phyloP scores from a whole-genome alignment of 176 grass and related monocot genomes.

The Carex kokanica region DNA sequence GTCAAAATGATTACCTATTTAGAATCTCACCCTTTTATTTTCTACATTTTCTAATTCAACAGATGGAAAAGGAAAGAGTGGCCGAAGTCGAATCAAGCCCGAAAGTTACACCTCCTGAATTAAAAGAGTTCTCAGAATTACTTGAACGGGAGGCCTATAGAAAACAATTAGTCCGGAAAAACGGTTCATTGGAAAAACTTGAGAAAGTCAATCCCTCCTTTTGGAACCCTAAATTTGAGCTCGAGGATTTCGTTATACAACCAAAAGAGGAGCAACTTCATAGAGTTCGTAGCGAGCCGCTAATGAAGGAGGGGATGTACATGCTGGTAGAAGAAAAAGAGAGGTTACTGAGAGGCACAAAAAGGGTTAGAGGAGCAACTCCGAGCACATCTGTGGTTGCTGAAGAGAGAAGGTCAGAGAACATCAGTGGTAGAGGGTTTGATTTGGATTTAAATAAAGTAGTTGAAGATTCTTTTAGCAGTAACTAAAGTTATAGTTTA shows the following conservation, averaged over 20 bases:
- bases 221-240: slow-evolving; percentile 34
- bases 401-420: slow-evolving; percentile 6
- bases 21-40: neutral
- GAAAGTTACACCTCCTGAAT: slow-evolving; percentile 17
- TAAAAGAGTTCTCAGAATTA: slow-evolving; percentile 32
- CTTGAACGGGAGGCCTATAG: slow-evolving; percentile 27
- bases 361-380: slow-evolving; percentile 25
- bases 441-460: slow-evolving; percentile 21
- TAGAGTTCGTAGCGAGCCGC: slow-evolving; percentile 12
- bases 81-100: slow-evolving; percentile 15
- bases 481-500: neutral
- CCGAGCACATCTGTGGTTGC: neutral
- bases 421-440: neutral
- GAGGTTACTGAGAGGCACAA: slow-evolving; percentile 21
- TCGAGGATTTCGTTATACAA: slow-evolving; percentile 27
- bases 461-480: slow-evolving; percentile 13
- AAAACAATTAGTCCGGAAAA: slow-evolving; percentile 10
- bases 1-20: neutral
- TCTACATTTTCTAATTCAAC: neutral
- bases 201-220: neutral
- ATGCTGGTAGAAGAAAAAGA: neutral
- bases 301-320: neutral
- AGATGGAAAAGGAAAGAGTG: slow-evolving; percentile 20
- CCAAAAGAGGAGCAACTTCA: slow-evolving; percentile 12
- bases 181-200: slow-evolving; percentile 9